A percentile compares a stretch with the other conserved stretches of the same genome.
Conservation (phyloP, 2,329 filamentous ascomycete genomes). For the Parafenestella ontariensis region DNA sequence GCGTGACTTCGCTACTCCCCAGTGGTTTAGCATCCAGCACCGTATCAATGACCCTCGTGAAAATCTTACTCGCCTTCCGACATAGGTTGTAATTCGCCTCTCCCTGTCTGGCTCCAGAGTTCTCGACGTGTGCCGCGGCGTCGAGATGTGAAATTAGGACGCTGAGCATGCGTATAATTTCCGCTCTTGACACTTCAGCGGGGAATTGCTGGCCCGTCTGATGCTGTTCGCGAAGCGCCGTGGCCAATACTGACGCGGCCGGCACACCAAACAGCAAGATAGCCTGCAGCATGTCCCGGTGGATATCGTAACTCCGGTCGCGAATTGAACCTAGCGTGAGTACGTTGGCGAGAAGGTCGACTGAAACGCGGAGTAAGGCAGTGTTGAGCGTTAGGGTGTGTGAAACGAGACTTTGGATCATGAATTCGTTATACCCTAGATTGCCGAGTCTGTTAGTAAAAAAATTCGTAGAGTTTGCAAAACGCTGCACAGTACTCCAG, state of each 20-base stretch:
- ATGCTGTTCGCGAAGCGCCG: constrained; percentile 38
- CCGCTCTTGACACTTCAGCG: constrained; percentile 39
- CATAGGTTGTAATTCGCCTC: constrained; percentile 46
- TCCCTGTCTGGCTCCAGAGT: constrained; percentile 39
- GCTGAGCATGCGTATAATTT: constrained; percentile 49
- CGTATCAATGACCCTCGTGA: constrained; percentile 40
- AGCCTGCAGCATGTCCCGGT: constrained; percentile 39
- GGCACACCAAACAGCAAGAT: constrained; percentile 42
- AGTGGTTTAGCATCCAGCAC: constrained; percentile 32
- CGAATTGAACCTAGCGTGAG: constrained; percentile 36
- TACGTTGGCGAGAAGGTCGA: constrained; percentile 37
- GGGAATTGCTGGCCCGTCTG: constrained; percentile 39
- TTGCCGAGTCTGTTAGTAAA: not conserved
- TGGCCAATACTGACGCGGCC: constrained; percentile 36
- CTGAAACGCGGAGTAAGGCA: constrained; percentile 32
- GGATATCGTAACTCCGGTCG: constrained; percentile 42
- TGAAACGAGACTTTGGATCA: constrained; percentile 43
- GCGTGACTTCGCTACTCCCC: constrained; percentile 17
- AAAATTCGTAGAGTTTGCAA: not conserved
- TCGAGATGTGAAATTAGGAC: constrained; percentile 52
- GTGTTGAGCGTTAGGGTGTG: constrained; percentile 31
- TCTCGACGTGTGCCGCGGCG: constrained; percentile 34
- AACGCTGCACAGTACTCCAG: not conserved
- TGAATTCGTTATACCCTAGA: constrained; percentile 43
- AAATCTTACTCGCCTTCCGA: constrained; percentile 38